Evolutionary conservation across 2,329 filamentous ascomycete genomes (phyloP).

Genomic region (Emydomyces testavorans): DNA sequence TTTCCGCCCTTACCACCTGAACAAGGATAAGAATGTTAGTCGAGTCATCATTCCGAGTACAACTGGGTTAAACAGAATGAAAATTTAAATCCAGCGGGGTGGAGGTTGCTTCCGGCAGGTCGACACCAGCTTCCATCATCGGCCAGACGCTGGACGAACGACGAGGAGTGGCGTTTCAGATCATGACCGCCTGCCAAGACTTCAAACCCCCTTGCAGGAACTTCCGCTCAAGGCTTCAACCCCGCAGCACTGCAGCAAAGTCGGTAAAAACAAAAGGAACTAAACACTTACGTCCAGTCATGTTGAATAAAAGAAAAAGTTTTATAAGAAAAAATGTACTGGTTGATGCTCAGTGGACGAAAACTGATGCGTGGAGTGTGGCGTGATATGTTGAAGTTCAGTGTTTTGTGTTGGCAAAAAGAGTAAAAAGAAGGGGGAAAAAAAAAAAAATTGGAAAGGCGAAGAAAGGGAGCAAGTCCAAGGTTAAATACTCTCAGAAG

Average conservation of each 20-base stretch:
- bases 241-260: background rate
- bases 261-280: conserved; percentile 9
- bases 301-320: conserved; percentile 32
- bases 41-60: background rate
- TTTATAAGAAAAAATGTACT: conserved; percentile 15
- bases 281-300: conserved; percentile 48
- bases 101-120: too few relatives aligned
- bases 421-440: conserved; percentile 18
- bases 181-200: conserved; percentile 5
- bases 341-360: background rate
- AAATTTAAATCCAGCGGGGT: too few relatives aligned
- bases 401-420: conserved; percentile 14
- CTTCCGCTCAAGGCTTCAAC: conserved; percentile 15
- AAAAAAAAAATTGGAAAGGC: conserved; percentile 11
- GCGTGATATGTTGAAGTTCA: conserved; percentile 13
- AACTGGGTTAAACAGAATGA: background rate
- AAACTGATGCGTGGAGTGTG: conserved; percentile 1
- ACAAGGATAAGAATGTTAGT: conserved; percentile 6
- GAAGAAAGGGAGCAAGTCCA: conserved; percentile 1
- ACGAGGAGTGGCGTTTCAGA: background rate
- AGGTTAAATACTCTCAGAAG: conserved; percentile 16
- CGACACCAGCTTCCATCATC: background rate
- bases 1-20: conserved; percentile 89
- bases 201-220: conserved; percentile 4
- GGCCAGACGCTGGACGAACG: background rate